A percentile compares a stretch with the other conserved stretches of the same genome.
Conservation (phyloP, 2,329 filamentous ascomycete species). For the Aspergillus fumigatus region DNA sequence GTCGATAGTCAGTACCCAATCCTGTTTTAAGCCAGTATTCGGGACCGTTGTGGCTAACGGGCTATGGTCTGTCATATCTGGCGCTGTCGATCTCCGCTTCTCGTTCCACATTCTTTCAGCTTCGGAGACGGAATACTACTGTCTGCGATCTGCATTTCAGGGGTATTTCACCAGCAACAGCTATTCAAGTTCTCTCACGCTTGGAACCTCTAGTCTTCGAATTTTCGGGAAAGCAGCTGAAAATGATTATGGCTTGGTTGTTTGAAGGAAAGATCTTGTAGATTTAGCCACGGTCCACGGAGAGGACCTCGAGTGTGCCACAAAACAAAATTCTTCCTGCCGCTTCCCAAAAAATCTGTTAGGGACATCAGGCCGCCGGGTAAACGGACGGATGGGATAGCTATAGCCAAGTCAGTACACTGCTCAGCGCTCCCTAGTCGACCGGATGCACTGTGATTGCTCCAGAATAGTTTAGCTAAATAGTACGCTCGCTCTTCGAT, state of each 20-base stretch:
- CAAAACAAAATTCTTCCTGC: no score
- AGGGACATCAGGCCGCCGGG: no score
- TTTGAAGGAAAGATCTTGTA: not conserved
- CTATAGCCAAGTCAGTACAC: not conserved
- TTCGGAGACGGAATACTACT: not conserved
- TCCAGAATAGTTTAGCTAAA: not conserved
- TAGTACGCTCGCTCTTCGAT: not conserved
- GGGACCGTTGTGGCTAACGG: conserved; percentile 13
- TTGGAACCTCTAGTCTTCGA: not conserved
- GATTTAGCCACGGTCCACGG: not conserved
- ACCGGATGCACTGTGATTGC: not conserved
- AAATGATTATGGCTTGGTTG: not conserved
- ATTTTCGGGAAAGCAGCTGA: not conserved
- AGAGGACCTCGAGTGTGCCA: not conserved
- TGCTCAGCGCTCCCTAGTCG: not conserved
- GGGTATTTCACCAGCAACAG: not conserved
- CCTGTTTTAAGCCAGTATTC: conserved; percentile 2
- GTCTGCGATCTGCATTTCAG: conserved; percentile 4
- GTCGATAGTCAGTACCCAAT: not conserved
- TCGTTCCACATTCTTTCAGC: conserved; percentile 8
- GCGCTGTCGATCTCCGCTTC: conserved; percentile 14
- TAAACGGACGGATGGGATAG: no score
- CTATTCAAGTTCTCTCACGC: not conserved
- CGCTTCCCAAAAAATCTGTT: no score
- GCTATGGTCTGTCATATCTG: conserved; percentile 9